Base-by-base conservation (phyloP, 139 green algal genomes). In the Mesostigma viride region DNA sequence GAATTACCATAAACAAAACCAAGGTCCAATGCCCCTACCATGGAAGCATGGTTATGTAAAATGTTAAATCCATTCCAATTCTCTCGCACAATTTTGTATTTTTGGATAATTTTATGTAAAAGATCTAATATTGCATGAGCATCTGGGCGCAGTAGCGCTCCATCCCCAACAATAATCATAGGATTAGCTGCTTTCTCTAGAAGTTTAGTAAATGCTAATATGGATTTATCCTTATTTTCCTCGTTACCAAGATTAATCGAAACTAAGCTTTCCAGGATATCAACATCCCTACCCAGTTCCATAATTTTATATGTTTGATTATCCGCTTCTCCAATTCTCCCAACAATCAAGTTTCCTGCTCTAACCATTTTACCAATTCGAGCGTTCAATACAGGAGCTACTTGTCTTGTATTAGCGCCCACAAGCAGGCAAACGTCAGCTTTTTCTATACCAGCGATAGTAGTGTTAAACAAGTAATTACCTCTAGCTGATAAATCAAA, bases 21-120 rank as follows among this genome's bases (percentile, higher is more conserved):
- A 17, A 99, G 73, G 80, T 99, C 93, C 48, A 99, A 73, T 0
- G 87, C 94, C 1, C 82, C 94, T 26, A 96, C 89, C 8, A 83
- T 77, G 0, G 81, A 85, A 1, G 94, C 93, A 3, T 74, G 72
- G 72, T 94, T 86, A 62, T 99, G 94, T 45, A 99, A 81, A 58
- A 99, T 78, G 68, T 96, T 96, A 81, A 92, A 95, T 56, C 91
- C 91, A 62, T 95, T 95, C 92, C 92, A 97, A 28, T 72, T 91
- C 20, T 87, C 82, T 33, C 70, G 83, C 58, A 98, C 84, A 35
- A 96, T 85, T n/a, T 57, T 36, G 36, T 3, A 31, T 46, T 64
- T 56, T 60, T 84, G 78, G 35, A 72, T 75, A 40, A 91, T 74
- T 1, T 77, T 45, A 33, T 93, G 81, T 33, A 94, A 64, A 1